Percentiles rank a stretch among this genome's conserved stretches.
phyloP scores from a whole-genome alignment of 2,329 filamentous ascomycete genomes.

The Alternaria gansuensis region DNA sequence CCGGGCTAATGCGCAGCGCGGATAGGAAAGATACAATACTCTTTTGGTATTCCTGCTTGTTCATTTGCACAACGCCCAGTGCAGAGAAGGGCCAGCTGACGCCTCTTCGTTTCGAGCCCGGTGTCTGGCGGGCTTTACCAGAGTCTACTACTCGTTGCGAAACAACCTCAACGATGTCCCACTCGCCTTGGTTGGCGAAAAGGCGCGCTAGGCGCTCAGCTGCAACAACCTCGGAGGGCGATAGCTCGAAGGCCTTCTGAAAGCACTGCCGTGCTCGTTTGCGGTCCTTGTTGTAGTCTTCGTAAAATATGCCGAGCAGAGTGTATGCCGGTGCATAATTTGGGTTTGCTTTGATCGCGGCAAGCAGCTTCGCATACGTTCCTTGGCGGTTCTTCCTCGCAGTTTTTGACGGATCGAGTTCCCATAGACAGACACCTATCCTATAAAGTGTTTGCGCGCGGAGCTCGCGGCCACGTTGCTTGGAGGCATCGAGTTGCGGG shows the following conservation, averaged over 20 bases:
- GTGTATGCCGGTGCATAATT: constrained; percentile 93
- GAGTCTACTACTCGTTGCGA: constrained; percentile 91
- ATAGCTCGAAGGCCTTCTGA: constrained; percentile 94
- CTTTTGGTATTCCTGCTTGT: constrained; percentile 88
- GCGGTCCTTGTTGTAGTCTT: constrained; percentile 88
- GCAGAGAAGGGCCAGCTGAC: constrained; percentile 97
- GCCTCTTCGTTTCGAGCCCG: constrained; percentile 90
- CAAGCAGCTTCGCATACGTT: constrained; percentile 84
- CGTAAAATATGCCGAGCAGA: constrained; percentile 87
- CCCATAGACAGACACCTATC: constrained; percentile 87
- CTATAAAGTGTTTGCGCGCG: constrained; percentile 86
- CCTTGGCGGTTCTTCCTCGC: constrained; percentile 82
- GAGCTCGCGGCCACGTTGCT: constrained; percentile 71
- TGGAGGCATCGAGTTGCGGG: constrained; percentile 67
- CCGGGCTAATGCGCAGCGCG: constrained; percentile 81
- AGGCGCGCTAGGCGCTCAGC: constrained; percentile 85
- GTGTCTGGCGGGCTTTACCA: constrained; percentile 88
- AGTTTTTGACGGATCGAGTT: constrained; percentile 75
- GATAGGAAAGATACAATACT: constrained; percentile 93
- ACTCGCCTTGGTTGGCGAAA: constrained; percentile 90
- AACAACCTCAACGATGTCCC: constrained; percentile 95
- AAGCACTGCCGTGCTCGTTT: constrained; percentile 90
- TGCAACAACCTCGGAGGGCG: constrained; percentile 82
- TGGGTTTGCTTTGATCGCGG: constrained; percentile 83
- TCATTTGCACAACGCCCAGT: constrained; percentile 91